Evolutionary conservation across 2,329 filamentous ascomycete genomes (phyloP), one percentile per base, ranked within the genome.

Genomic region (Diaporthe humulicola): DNA sequence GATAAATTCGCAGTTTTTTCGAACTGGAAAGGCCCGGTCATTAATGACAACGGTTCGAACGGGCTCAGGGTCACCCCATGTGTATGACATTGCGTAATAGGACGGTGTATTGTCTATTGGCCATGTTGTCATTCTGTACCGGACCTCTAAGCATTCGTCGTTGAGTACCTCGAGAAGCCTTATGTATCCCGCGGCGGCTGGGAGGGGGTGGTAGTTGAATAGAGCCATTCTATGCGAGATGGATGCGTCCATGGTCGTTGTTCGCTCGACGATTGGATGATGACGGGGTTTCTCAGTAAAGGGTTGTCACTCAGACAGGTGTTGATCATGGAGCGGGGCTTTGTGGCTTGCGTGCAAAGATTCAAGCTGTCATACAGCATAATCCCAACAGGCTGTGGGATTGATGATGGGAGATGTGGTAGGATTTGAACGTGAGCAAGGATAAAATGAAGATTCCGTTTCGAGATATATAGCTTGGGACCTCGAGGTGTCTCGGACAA

Each of bases 11-110:
- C 73, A 69, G n/a, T 74, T 54, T 19, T 28, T n/a, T 6, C 73
- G 28, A n/a, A 74, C 69, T 19, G 7, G 12, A 28, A 69, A 58
- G 1, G 7, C 17, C 3, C 36, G 12, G 25, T 17, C 40, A 45
- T 71, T 71, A 52, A 74, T 28, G 17, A 60, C 10, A 15, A 74
- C n/a, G 2, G 33, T 14, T 4, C 22, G 12, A 30, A 4, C 14
- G 25, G 50, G 19, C 4, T n/a, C 17, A 4, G 48, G 38, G 2
- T 67, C 42, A 15, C 69, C 69, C 73, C 69, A 74, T 10, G 60
- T 71, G 6, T 74, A 74, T 10, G 69, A 69, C 9, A 71, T 72
- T n/a, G 72, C 64, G 25, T 42, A 17, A 30, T 74, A 74, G 10
- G 40, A 9, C 1, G 72, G 45, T 10, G 12, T 8, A 1, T 30